Conservation (phyloP, 164 flowering plant species). For the Dillenia suffruticosa region DNA sequence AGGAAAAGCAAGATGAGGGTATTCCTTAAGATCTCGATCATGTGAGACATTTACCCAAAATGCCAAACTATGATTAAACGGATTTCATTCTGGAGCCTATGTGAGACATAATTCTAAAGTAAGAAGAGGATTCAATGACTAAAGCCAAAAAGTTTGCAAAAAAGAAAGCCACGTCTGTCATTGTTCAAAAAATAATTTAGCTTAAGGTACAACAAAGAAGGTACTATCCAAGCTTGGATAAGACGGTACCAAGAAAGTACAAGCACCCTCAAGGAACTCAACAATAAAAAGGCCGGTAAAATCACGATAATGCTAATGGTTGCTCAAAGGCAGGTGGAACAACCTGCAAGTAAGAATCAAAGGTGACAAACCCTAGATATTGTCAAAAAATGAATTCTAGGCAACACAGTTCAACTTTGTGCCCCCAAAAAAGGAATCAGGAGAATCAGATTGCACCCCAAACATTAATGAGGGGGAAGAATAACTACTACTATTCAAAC, state of each 20-base stretch:
- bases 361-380: slow-evolving; percentile 13
- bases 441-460: slow-evolving; percentile 21
- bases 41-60: too few species aligned
- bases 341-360: slow-evolving; percentile 24
- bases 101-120: too few species aligned
- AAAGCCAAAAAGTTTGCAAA: too few species aligned
- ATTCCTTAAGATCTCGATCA: too few species aligned
- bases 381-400: slow-evolving; percentile 19
- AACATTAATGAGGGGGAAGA: slow-evolving; percentile 3
- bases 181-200: slow-evolving; percentile 13
- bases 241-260: slow-evolving; percentile 10
- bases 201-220: slow-evolving; percentile 15
- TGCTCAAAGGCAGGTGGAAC: slow-evolving; percentile 22
- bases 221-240: slow-evolving; percentile 12
- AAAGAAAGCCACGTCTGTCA: slow-evolving; percentile 11
- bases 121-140: too few species aligned
- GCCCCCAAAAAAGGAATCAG: slow-evolving; percentile 25
- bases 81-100: too few species aligned
- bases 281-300: slow-evolving; percentile 21
- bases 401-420: slow-evolving; percentile 23
- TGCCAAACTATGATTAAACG: too few species aligned
- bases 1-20: too few species aligned
- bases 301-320: slow-evolving; percentile 15
- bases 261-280: slow-evolving; percentile 13
- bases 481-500: slow-evolving; percentile 21